Conservation (phyloP, 108 stramenopile species). For the Fistulifera pelliculosa region DNA sequence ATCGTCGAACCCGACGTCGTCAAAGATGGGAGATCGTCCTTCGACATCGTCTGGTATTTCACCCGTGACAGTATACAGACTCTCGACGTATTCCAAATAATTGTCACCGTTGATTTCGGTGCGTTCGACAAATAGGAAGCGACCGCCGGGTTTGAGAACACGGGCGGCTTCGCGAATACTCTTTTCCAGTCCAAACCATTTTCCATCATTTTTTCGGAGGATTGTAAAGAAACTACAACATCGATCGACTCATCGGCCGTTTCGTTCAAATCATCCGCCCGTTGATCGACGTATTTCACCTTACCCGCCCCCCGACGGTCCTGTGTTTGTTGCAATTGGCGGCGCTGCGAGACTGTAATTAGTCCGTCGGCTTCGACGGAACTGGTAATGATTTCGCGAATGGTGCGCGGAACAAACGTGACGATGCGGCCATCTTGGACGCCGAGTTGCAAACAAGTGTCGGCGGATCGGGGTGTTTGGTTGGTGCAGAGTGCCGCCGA, state of each 20-base stretch:
- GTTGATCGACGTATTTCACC: slow-evolving; percentile 46
- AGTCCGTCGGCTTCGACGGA: slow-evolving; percentile 50
- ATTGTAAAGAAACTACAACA: slow-evolving; percentile 64
- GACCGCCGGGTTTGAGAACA: slow-evolving; percentile 79
- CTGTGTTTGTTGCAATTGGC: slow-evolving; percentile 63
- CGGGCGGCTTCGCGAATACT: slow-evolving; percentile 64
- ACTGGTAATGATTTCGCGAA: slow-evolving; percentile 62
- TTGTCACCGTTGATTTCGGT: slow-evolving; percentile 51
- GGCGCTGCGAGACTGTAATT: slow-evolving; percentile 30
- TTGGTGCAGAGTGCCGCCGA: slow-evolving; percentile 76
- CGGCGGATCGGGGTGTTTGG: slow-evolving; percentile 68
- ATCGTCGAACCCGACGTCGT: slow-evolving; percentile 67
- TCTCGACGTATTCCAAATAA: slow-evolving; percentile 58
- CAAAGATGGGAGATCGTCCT: slow-evolving; percentile 38
- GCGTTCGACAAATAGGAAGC: slow-evolving; percentile 75
- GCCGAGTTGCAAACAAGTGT: slow-evolving; percentile 61
- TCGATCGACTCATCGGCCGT: slow-evolving; percentile 60
- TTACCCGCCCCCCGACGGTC: slow-evolving; percentile 40
- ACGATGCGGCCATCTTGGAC: slow-evolving; percentile 68
- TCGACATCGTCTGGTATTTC: slow-evolving; percentile 19
- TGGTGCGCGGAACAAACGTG: slow-evolving; percentile 75
- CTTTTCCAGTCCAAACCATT: slow-evolving; percentile 76
- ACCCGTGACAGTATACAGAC: slow-evolving; percentile 14
- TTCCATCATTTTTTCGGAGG: slow-evolving; percentile 54
- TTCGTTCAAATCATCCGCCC: slow-evolving; percentile 56